These are phyloP conservation scores for Helotiales sp. DNA, from an alignment of 2,329 filamentous ascomycete species.

Conservation along the genomic window DNA sequence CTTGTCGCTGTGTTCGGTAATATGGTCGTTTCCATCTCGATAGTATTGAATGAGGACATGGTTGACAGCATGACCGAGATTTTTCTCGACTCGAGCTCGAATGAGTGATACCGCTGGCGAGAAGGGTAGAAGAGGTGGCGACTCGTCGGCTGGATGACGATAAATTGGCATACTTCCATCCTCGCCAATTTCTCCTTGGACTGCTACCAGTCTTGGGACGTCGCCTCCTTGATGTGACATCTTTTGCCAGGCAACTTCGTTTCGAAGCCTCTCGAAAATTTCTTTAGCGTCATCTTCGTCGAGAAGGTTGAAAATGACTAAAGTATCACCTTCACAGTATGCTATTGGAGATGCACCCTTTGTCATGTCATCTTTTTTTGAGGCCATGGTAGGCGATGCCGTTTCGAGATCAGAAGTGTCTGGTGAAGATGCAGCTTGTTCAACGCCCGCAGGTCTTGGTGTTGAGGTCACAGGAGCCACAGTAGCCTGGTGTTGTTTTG, in stretches of 20 bases:
- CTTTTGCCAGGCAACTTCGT: constrained; percentile 82
- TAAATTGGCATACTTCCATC: constrained; percentile 87
- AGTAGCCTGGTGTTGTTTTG: neutral
- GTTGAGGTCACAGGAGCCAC: neutral
- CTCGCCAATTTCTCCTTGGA: constrained; percentile 70
- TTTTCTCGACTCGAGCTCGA: constrained; percentile 65
- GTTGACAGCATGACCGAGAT: constrained; percentile 79
- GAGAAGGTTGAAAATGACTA: constrained; percentile 70
- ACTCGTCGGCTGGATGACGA: constrained; percentile 88
- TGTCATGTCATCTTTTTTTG: neutral
- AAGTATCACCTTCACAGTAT: constrained; percentile 75
- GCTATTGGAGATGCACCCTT: neutral
- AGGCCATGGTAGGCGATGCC: neutral
- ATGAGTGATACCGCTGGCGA: constrained; percentile 71
- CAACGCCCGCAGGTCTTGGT: neutral
- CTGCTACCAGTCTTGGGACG: constrained; percentile 86
- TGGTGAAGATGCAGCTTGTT: neutral
- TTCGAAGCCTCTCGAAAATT: constrained; percentile 68
- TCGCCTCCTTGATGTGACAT: constrained; percentile 93
- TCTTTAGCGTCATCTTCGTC: constrained; percentile 53
- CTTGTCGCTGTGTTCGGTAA: constrained; percentile 96
- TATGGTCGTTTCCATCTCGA: constrained; percentile 84
- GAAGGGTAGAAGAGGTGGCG: constrained; percentile 74
- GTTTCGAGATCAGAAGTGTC: neutral
- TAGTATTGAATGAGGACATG: constrained; percentile 94